phyloP scores from a whole-genome alignment of 2,329 filamentous ascomycete genomes.

The Apiospora arundinis region DNA sequence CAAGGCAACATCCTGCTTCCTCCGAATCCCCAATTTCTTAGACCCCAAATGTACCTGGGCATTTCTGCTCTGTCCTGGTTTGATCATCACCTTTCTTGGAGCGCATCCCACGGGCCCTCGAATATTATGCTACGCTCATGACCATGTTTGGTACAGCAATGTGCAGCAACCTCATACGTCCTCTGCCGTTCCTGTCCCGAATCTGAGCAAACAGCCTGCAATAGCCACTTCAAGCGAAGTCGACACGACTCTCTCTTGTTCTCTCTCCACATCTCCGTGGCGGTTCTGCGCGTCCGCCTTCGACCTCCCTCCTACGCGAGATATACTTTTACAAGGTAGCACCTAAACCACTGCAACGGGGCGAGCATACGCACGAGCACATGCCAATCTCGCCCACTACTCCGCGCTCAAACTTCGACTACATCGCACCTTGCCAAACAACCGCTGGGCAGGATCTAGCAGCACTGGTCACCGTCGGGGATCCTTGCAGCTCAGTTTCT shows the following conservation, averaged over 20 bases:
- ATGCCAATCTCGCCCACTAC: constrained; percentile 2
- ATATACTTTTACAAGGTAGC: constrained; percentile 19
- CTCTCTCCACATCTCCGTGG: not conserved
- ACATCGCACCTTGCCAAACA: constrained; percentile 15
- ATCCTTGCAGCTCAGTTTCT: not conserved
- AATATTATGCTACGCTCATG: constrained; percentile 5
- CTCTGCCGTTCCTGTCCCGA: constrained; percentile 9
- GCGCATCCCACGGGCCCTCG: not conserved
- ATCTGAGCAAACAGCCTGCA: not conserved
- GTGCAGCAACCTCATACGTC: constrained; percentile 2
- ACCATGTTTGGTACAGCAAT: constrained; percentile 14
- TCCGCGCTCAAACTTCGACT: constrained; percentile 16
- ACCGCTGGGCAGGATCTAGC: constrained; percentile 9
- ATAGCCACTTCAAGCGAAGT: constrained; percentile 1
- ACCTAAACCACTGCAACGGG: constrained; percentile 18
- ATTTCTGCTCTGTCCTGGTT: not conserved
- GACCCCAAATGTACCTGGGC: constrained; percentile 11
- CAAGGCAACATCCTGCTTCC: constrained; percentile 10
- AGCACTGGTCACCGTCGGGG: not conserved
- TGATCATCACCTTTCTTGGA: constrained; percentile 9
- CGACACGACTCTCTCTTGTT: not conserved
- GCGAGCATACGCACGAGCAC: constrained; percentile 19
- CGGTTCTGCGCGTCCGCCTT: not conserved
- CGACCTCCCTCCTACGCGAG: constrained; percentile 2
- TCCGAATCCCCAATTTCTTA: constrained; percentile 17